Evolutionary conservation across 2,329 filamentous ascomycete species (phyloP), one percentile per base, ranked within the genome.

Genomic region (Xylaria sp.): DNA sequence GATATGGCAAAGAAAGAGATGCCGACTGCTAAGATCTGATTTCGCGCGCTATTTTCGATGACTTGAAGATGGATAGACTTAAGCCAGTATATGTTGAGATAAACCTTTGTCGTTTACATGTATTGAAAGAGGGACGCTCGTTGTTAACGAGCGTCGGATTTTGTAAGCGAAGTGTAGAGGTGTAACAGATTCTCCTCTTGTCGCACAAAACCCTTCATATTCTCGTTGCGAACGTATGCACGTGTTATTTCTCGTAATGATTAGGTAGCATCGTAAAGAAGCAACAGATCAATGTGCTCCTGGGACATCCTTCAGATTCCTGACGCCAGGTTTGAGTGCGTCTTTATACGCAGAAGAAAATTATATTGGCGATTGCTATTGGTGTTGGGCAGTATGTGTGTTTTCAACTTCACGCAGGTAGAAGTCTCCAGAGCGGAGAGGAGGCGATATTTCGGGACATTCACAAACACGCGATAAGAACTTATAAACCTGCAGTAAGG

Each of bases 1-100:
- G 79, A 74, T 23, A 41, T 74, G 67, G 75, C 71, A 9, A 75
- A 73, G 69, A 69, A 66, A 20, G 74, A 76, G 20, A 51, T 20
- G 15, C 63, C 46, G 15, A 23, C 63, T 12, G 63, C 75, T 4
- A 77, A 77, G 65, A 34, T 77, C 3, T 76, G 65, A 69, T 65
- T 41, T 5, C 9, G 31, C 13, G 20, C 25, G 31, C 28, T 31
- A n/a, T 13, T 3, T 1, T 48, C 25, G 15, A 39, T 31, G 39
- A 15, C 39, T 31, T 31, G 39, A n/a, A n/a, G 23, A 28, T 46
- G 39, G n/a, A 13, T 28, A n/a, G 46, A n/a, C 39, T 20, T 7
- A 23, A 31, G 39, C 15, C 1, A 28, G 39, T n/a, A 18, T 58
- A 28, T 28, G 7, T 46, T 1, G 7, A 18, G 39, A 58, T 28